Base-by-base conservation (phyloP, 2,329 filamentous ascomycete species). In the Didymosphaeria variabile region DNA sequence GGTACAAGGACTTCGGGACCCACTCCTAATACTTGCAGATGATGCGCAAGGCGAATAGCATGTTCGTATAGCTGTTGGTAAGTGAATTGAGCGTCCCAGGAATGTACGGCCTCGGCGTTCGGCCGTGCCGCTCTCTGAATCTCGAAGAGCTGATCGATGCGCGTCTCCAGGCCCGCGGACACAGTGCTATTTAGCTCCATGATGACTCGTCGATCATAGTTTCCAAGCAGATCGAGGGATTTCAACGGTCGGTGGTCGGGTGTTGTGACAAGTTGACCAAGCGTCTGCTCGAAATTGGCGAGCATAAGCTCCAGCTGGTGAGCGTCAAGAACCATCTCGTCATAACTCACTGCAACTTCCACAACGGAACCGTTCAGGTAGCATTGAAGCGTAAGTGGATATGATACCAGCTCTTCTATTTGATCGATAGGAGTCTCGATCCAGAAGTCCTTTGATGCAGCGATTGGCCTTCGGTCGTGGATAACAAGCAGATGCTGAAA, bases 1-100 rank as follows among this genome's bases (percentile, higher is more conserved):
- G 67, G 67, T 23, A 73, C 65, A 19, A 59, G 53, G 10, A 57
- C 57, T 42, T 63, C 60, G n/a, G 60, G 60, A 1, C 56, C 58
- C 13, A 68, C 60, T 6, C 64, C 64, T 40, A 62, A 19, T 26
- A 3, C 15, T 53, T 42, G 50, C 9, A 53, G 34, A 19, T 53
- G 34, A 42, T 53, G 34, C 4, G 31, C 21, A n/a, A 42, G 50
- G 21, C 50, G 50, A 17, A 53, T 42, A 3, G 50, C 34, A 29
- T 53, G 34, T 12, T 53, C 50, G 21, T 53, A 53, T 10, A 53
- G 50, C 21, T 42, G 34, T 42, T 53, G 50, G 21, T 53, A 53
- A 10, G 34, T 53, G 4, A 53, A 40, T 26, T 34, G 50, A 42
- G 34, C 12, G 21, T 53, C 50, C 50, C 50, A 42, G 13, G 50